Base-by-base conservation (phyloP, 139 green algal species). In the Volvox reticuliferus region DNA sequence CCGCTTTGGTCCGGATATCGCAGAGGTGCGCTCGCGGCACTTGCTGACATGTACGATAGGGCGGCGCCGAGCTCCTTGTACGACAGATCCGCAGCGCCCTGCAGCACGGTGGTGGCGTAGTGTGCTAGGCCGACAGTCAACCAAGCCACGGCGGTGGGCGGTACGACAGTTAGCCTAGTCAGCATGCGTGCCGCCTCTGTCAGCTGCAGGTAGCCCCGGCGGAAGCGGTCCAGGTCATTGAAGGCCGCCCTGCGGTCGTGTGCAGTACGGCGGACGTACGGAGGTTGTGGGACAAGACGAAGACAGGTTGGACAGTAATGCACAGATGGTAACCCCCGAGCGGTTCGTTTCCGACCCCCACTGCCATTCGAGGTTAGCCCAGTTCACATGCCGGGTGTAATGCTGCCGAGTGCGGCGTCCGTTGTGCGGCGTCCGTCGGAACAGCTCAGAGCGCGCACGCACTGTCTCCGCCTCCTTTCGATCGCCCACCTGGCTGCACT, bases 31-130 rank as follows among this genome's bases (percentile, higher is more conserved):
- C n/a, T n/a, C n/a, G n/a, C n/a, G n/a, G n/a, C n/a, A n/a, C n/a
- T 81, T 33, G 14, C 61, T 14, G 78, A 84, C 36, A 89, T 26
- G n/a, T 75, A 36, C 44, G 71, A 62, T 37, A 89, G 37, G 2
- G 85, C 85, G 21, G 37, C 44, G 3, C 44, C 85, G 2, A 90
- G 86, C 73, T 90, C 86, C 73, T 37, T 19, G 86, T 90, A 90
- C 21, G 73, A 73, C 50, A 90, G 26, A 13, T 90, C 73, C 2
- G 21, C 12, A 20, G 86, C 71, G 50, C 86, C 86, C n/a, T 68
- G 35, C 35, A 67, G 69, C 19, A 50, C 36, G 69, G 28, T 78
- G 30, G 81, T 21, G 35, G 62, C 19, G n/a, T 75, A 82, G 24
- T 82, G 35, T 28, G 69, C 85, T 26, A 89, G 69, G 1, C 69